Evolutionary conservation across 257 asterid species (phyloP), one percentile per base, ranked within the genome.

Genomic region (Handroanthus guayacan): DNA sequence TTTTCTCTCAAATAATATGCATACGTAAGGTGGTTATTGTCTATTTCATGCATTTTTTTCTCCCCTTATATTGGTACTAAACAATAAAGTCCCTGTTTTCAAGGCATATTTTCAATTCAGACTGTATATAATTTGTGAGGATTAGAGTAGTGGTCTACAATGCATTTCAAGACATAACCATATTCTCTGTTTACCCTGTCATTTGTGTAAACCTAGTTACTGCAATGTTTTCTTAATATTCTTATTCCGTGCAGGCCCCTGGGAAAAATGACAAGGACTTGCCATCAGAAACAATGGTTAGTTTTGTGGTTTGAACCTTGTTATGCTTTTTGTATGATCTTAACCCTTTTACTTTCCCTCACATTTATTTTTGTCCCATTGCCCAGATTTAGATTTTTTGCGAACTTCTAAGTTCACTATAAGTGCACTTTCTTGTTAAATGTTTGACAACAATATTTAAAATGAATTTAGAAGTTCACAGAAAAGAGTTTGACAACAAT

Each of bases 251-350:
- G 80, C 78, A 95, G 99, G 96, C 97, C 36, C 99, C 98, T 36
- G 99, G 99, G 64, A 95, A 95, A 84, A 92, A 77, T 83, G 99
- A 95, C 80, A 95, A 95, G 76, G 99, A 95, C 81, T 78, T 84
- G 84, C 90, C 97, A 39, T 89, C 98, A 58, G 97, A 92, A 83
- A 77, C 97, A 63, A 82, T 89, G 97, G 99, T 95, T 71, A 51
- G 97, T 90, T 51, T 69, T 67, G 16, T 62, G 62, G 56, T 75
- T 54, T 51, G 45, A 68, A 48, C 66, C 12, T 36, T 31, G 14
- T 25, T 12, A 45, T 80, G 54, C 48, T 66, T 71, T 77, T 39
- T 9, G 2, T 18, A 9, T 39, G 34, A 41, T 71, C 45, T 16
- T 39, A 71, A 14, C 50, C 64, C 67, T 37, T 57, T 68, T 6